Conservation (phyloP, 2,329 filamentous ascomycete genomes). For the Iodosphaeria phyllophila region DNA sequence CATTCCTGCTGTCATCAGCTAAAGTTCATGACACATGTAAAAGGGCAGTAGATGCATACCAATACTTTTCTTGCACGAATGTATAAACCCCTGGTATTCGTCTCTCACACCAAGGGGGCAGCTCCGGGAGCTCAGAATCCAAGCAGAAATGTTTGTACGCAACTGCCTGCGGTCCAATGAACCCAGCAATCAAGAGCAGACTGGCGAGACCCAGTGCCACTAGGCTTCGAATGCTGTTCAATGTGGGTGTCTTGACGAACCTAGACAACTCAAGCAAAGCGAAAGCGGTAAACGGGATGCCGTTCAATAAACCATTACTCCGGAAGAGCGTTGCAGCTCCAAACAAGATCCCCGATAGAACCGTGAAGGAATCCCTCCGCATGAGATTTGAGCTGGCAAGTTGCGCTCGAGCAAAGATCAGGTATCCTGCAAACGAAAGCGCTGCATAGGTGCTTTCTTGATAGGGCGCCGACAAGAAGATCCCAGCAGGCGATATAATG, state of each 20-base stretch:
- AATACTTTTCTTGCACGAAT: constrained; percentile 80
- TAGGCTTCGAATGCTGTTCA: constrained; percentile 30
- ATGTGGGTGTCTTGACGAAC: constrained; percentile 13
- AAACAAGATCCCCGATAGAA: constrained; percentile 50
- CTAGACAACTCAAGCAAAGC: constrained; percentile 24
- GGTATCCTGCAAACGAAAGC: constrained; percentile 55
- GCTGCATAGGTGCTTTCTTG: constrained; percentile 64
- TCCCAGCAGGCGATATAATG: constrained; percentile 67
- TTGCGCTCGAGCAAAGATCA: constrained; percentile 41
- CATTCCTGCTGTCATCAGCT: constrained; percentile 41
- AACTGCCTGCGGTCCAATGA: constrained; percentile 50
- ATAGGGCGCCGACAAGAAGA: constrained; percentile 81
- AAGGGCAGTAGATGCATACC: constrained; percentile 41
- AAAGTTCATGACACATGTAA: constrained; percentile 4
- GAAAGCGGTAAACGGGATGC: constrained; percentile 54
- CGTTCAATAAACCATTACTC: constrained; percentile 74
- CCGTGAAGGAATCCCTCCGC: constrained; percentile 26
- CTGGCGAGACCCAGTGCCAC: constrained; percentile 46
- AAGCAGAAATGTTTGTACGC: constrained; percentile 59
- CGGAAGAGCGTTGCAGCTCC: constrained; percentile 56
- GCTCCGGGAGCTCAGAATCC: constrained; percentile 10
- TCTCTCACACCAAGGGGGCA: constrained; percentile 56
- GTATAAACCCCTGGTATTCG: constrained; percentile 73
- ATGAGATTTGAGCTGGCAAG: constrained; percentile 12
- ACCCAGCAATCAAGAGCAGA: constrained; percentile 44